Base-by-base conservation (phyloP, 768 basidiomycete genomes). In the Hericium rajendrae region DNA sequence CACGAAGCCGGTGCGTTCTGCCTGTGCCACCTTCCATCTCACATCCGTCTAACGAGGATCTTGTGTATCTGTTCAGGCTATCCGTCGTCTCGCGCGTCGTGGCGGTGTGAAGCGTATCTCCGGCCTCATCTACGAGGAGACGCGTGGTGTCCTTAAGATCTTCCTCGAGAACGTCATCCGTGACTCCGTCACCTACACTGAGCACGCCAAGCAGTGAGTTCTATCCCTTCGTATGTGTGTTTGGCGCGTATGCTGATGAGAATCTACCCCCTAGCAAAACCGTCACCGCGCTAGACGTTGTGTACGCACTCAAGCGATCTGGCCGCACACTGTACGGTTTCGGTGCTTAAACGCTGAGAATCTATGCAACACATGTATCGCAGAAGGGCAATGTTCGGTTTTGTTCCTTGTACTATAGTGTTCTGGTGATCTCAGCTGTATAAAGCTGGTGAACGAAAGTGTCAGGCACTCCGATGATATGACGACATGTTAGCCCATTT, bases 71-170 rank as follows among this genome's bases (percentile, higher is more conserved):
- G 71, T 69, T 28, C 71, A 85, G 90, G 92, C 87, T 69, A 84
- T 95, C 74, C 89, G 88, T 79, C 91, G 94, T 82, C 89, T 97
- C 59, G 93, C 93, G 56, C 90, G 90, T 72, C 88, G 93, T 81
- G 92, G 94, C 67, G 94, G 94, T 88, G 93, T 95, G 70, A 94
- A 97, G 82, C 85, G 90, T 89, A 91, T 91, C 68, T 89, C 86
- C 49, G 82, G 91, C 72, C 84, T 93, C 62, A 93, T 94, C 77
- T 94, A 95, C 74, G 92, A 94, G 70, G 93, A 94, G 82, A 94
- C 93, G 58, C 85, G 86, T 72, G 91, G 91, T 81, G 92, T 94
- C 26, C 81, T 95, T 64, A 95, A 94, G 79, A 87, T 92, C 69
- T 94, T 91, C 85, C 80, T 91, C 51, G 89, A 92, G 75, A 90